Conservation (phyloP, 2,329 filamentous ascomycete genomes). For the Pyrenophora tritici-repentis region DNA sequence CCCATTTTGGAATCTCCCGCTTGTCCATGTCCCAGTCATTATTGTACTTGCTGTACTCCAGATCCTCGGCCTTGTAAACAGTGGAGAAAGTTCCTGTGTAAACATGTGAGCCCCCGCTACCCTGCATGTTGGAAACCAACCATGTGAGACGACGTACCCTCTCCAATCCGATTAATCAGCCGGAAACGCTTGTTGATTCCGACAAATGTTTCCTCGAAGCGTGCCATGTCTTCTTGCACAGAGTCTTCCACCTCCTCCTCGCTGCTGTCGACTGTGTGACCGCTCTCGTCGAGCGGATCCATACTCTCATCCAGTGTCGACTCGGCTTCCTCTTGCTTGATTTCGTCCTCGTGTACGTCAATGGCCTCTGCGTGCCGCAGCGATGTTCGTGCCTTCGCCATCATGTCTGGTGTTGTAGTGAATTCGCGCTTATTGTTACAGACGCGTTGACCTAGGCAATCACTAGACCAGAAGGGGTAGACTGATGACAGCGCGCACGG, state of each 20-base stretch:
- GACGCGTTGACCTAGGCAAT: conserved; percentile 17
- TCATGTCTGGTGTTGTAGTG: conserved; percentile 24
- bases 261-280: conserved; percentile 52
- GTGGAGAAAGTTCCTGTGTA: conserved; percentile 89
- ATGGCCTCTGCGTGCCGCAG: conserved; percentile 35
- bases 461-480: conserved; percentile 22
- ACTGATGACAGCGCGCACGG: conserved; percentile 15
- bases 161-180: conserved; percentile 94
- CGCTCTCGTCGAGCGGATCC: conserved; percentile 56
- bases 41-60: conserved; percentile 79
- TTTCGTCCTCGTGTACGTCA: conserved; percentile 34
- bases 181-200: conserved; percentile 84
- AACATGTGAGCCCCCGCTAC: conserved; percentile 31
- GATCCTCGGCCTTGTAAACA: conserved; percentile 96
- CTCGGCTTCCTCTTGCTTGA: conserved; percentile 46
- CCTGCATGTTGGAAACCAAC: conserved; percentile 37
- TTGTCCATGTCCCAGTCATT: conserved; percentile 84
- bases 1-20: conserved; percentile 68
- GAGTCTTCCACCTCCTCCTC: conserved; percentile 67
- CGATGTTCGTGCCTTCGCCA: conserved; percentile 41
- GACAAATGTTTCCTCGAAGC: conserved; percentile 78
- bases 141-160: conserved; percentile 64
- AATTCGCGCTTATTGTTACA: conserved; percentile 10
- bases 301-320: conserved; percentile 54
- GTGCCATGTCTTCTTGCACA: conserved; percentile 85